Evolutionary conservation across 1,284 basidiomycete genomes (phyloP), one percentile per base, ranked within the genome.

Genomic region (Naganishia albida): DNA sequence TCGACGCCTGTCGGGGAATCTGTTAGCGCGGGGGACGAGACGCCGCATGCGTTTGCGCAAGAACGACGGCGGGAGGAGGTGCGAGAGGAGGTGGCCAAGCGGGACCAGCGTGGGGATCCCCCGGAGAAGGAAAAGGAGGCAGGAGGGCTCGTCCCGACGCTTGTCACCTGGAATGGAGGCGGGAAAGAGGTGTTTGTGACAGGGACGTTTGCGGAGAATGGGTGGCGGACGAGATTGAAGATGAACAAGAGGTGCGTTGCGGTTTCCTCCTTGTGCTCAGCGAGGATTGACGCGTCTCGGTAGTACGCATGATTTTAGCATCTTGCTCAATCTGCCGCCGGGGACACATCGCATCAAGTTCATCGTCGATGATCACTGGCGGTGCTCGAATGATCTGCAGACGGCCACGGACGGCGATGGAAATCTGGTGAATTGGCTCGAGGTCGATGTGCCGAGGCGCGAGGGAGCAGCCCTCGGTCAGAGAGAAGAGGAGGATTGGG

Each of bases 311-410:
- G 81, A 82, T 67, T 83, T 83, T 64, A 73, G 76, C 15, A 72
- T 77, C 0, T 73, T 82, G 39, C 74, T 84, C 46, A 76, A 80
- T 18, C 84, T 96, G 2, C 85, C 87, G 15, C 93, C 94, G 0
- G 96, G 95, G 25, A 94, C 93, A 1, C 94, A 99, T 75, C 90
- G 95, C 67, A 85, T 98, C 75, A 93, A 94, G 70, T 99, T 98
- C 82, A 86, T 98, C 70, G 92, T 99, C 67, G 96, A 99, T 78
- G 89, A 91, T 66, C 85, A 88, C 59, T 93, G 89, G 88, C 86
- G 88, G 66, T 84, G 85, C 63, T 84, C 84, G 13, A 81, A 83
- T 70, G 87, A 93, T 70, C 84, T 96, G 25, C 89, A 93, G 8
- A 90, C 91, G 1, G 92, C 94, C 0, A 92, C 93, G 38, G 94